A percentile compares a stretch with the other conserved stretches of the same genome.
Conservation (phyloP, 2,329 filamentous ascomycete genomes). For the Colletotrichum sp. region DNA sequence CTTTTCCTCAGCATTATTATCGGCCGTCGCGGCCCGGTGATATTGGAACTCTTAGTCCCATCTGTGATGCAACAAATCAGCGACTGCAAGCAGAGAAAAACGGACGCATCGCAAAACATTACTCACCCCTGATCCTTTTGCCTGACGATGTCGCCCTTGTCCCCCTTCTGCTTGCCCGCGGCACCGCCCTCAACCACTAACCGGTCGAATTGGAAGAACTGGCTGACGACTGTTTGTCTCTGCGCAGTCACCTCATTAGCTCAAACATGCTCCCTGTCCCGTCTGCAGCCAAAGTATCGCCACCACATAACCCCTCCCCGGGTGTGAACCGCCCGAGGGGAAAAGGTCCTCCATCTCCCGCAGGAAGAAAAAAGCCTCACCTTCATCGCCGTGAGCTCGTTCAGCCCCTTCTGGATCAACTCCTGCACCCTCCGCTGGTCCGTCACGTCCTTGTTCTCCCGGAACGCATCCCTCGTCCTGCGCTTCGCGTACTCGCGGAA, state of each 20-base stretch:
- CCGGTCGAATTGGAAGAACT: conserved; percentile 91
- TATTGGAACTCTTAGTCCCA: neutral
- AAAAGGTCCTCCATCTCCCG: neutral
- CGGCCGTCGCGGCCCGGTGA: neutral
- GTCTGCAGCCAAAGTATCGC: neutral
- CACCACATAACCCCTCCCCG: neutral
- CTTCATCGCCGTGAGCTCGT: conserved; percentile 90
- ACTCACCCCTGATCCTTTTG: conserved; percentile 81
- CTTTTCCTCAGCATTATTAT: neutral
- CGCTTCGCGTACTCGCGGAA: conserved; percentile 96
- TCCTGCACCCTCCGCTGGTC: conserved; percentile 85
- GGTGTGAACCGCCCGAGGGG: neutral
- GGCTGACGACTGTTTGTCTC: conserved; percentile 94
- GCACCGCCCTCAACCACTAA: conserved; percentile 91
- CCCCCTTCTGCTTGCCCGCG: conserved; percentile 75
- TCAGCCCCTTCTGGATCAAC: conserved; percentile 84
- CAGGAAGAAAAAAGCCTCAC: conserved; percentile 49
- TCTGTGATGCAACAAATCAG: neutral
- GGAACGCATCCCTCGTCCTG: conserved; percentile 88
- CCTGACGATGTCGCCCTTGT: conserved; percentile 70
- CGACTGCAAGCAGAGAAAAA: neutral
- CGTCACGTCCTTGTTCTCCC: conserved; percentile 74
- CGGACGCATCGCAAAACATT: neutral
- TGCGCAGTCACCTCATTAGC: conserved; percentile 42
- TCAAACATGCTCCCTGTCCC: neutral